Evolutionary conservation across 306 rosid genomes (phyloP).

Genomic region (Ochetophila trinervis): DNA sequence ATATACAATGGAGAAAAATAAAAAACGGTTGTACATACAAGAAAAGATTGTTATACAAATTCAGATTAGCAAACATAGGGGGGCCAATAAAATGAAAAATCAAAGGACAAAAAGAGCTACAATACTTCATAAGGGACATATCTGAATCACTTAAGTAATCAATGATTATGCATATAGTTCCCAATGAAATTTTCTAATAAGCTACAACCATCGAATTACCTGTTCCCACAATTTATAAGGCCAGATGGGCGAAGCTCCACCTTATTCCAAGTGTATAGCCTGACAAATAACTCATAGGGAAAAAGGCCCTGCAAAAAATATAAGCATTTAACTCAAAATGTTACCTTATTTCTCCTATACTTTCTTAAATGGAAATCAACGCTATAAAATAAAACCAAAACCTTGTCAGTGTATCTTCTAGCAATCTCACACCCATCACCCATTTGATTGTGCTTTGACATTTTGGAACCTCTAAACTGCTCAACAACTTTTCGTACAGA

Average conservation of each 20-base stretch:
- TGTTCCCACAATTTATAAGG: conserved; percentile 86
- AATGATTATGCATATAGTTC: conserved; percentile 7
- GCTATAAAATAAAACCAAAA: conserved; percentile 26
- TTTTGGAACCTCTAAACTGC: conserved; percentile 76
- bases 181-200: not conserved
- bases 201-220: conserved; percentile 45
- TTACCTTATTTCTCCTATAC: conserved; percentile 12
- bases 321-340: conserved; percentile 6
- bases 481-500: conserved; percentile 78
- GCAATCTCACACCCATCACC: conserved; percentile 45
- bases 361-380: conserved; percentile 1
- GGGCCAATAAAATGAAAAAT: no score
- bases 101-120: conserved; percentile 4
- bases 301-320: conserved; percentile 58
- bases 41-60: conserved; percentile 4
- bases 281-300: conserved; percentile 72
- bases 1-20: conserved; percentile 9
- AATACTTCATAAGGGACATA: conserved; percentile 7
- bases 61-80: conserved; percentile 1
- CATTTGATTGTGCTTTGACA: conserved; percentile 39
- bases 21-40: conserved; percentile 15
- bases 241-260: conserved; percentile 73
- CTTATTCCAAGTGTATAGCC: conserved; percentile 74
- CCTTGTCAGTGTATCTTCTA: conserved; percentile 70
- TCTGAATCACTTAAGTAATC: conserved; percentile 10